Base-by-base conservation (phyloP, 2,329 filamentous ascomycete genomes). In the Alternaria brassicicola region DNA sequence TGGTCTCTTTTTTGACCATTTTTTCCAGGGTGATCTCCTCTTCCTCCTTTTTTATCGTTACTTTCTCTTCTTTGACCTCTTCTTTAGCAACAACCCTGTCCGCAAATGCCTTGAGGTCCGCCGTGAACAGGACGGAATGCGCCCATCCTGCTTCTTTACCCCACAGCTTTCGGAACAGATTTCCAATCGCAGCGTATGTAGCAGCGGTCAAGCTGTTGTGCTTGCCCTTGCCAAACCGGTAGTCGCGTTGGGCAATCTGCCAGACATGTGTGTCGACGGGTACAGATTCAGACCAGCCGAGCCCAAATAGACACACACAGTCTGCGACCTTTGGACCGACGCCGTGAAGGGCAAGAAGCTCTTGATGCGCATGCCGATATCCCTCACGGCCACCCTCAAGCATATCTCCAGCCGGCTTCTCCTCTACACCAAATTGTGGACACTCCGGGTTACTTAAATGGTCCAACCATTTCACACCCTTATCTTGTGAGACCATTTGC, bases 301-400 rank as follows among this genome's bases (percentile, higher is more conserved):
- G 80, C 0, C 96, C 96, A 90, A 99, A 97, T 19, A 99, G 81
- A 73, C 91, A 97, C 7, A 98, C 93, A 73, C 96, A 99, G 75
- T 99, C 96, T 6, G 95, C 91, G 0, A 99, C 95, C 76, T 99
- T 99, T 1, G 96, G 95, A 0, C 95, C 95, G 6, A 99, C 96
- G 1, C 95, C 95, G 56, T 93, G 88, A 21, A 99, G 83, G 6
- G 84, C 80, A 1, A 98, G 82, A 2, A 99, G 83, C 65, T 90
- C 85, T 59, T 91, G 88, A 70, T 97, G 95, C 0, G 95, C 94
- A 49, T 85, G 81, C 42, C 87, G 88, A 76, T 96, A 98, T 4
- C 87, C 91, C 65, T 85, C 83, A 61, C 85, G 77, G 51, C 84
- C 79, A 69, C 83, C 77, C 52, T 83, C 76, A 51, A 79, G 70